A percentile compares a stretch with the other conserved stretches of the same genome.
Conservation (phyloP, 768 basidiomycete species). For the Pleurotus platypus region DNA sequence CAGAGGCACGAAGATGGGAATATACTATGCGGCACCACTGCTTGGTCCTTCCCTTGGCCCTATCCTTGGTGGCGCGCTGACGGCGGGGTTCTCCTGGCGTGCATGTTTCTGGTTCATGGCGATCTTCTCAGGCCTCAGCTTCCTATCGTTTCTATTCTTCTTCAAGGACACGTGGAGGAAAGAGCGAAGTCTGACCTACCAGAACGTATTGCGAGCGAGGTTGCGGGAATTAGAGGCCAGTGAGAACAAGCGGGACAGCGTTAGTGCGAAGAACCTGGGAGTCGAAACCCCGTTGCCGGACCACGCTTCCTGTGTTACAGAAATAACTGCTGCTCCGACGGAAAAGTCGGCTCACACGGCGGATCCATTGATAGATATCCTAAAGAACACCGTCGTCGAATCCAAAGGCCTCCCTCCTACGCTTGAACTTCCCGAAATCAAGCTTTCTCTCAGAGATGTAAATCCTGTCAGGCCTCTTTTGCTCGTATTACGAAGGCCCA, state of each 20-base stretch:
- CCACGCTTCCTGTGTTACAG: conserved; percentile 7
- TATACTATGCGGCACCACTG: conserved; percentile 77
- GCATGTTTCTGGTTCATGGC: conserved; percentile 81
- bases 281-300: not conserved
- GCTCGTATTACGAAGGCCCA: conserved; percentile 52
- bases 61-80: conserved; percentile 65
- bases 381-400: not conserved
- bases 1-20: conserved; percentile 76
- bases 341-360: not conserved
- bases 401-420: not conserved
- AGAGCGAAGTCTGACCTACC: conserved; percentile 81
- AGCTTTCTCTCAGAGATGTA: conserved; percentile 63
- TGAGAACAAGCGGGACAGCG: conserved; percentile 69
- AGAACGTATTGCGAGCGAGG: conserved; percentile 45
- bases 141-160: conserved; percentile 56
- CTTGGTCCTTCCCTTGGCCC: conserved; percentile 74
- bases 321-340: not conserved
- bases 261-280: conserved; percentile 54
- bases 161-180: conserved; percentile 83
- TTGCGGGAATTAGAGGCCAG: conserved; percentile 10
- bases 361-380: not conserved
- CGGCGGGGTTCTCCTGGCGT: conserved; percentile 71
- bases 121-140: conserved; percentile 52
- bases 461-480: conserved; percentile 68
- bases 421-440: conserved; percentile 26